Base-by-base conservation (phyloP, 331 rosid species). In the Erythrophleum ivorense region DNA sequence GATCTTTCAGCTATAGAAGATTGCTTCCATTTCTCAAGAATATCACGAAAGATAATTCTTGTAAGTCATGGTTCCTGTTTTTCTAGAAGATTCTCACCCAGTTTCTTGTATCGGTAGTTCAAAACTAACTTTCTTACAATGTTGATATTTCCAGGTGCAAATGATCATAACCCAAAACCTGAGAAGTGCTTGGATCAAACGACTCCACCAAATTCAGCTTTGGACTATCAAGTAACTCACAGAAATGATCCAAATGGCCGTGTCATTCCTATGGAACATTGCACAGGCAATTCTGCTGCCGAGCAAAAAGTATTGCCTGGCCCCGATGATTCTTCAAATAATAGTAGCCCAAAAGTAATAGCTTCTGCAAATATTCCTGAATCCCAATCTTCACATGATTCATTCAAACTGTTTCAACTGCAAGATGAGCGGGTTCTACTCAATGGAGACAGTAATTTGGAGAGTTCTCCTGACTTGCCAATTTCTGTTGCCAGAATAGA, bases 1-100 rank as follows among this genome's bases (percentile, higher is more conserved):
- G 85, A 16, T 71, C 95, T 54, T 66, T 86, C 67, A 84, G 82
- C 92, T 91, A 84, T 77, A 83, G 85, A 80, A 90, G 98, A 84
- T 46, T 90, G 88, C 97, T 89, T 79, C 97, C 97, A 43, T 85
- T 78, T 86, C 76, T 91, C 14, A 53, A 55, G 84, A 84, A 85
- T 58, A 72, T 86, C 10, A 50, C 69, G 5, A 68, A 84, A 75
- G 80, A 84, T 58, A 83, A 84, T 58, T 71, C 89, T 52, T 33
- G 88, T 80, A 80, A 82, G 89, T 75, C 46, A 58, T 68, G n/a
- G 77, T 50, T 82, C 65, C 31, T 46, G 41, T 82, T 75, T 21
- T 46, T 7, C 38, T 31, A 57, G 34, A 48, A 11, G 48, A 31
- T 64, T 24, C 24, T 48, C 38, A 15, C 15, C 73, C 38, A 15